Percentiles rank a stretch among this genome's conserved stretches.
Conservation (phyloP, 2,329 filamentous ascomycete genomes). For the Ophiostoma sp. region DNA sequence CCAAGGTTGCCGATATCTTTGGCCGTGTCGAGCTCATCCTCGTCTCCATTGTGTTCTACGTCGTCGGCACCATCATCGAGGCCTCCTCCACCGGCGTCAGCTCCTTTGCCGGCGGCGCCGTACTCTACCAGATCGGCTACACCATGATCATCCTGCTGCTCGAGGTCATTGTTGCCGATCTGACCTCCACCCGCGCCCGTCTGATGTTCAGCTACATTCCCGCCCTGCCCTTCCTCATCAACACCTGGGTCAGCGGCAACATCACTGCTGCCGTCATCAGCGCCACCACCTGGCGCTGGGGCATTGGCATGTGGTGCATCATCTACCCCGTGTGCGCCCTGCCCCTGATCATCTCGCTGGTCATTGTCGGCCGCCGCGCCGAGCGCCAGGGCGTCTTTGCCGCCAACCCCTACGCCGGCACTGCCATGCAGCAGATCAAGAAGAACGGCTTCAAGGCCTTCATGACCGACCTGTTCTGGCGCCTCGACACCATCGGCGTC, state of each 20-base stretch:
- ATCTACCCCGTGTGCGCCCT: conserved; percentile 54
- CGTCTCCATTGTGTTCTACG: conserved; percentile 47
- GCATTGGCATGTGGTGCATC: conserved; percentile 59
- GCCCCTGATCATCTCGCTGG: conserved; percentile 42
- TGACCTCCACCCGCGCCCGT: conserved; percentile 57
- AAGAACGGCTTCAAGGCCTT: conserved; percentile 30
- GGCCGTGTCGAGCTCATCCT: conserved; percentile 55
- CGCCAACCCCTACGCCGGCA: conserved; percentile 30
- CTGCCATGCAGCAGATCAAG: conserved; percentile 28
- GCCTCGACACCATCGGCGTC: conserved; percentile 43
- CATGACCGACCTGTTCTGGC: conserved; percentile 42
- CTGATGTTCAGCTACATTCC: conserved; percentile 63
- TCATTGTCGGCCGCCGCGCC: conserved; percentile 48
- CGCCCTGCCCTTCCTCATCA: conserved; percentile 53
- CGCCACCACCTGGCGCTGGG: conserved; percentile 55
- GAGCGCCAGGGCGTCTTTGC: conserved; percentile 45
- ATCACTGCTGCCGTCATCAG: conserved; percentile 47
- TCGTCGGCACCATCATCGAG: conserved; percentile 46
- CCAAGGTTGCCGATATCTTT: conserved; percentile 59
- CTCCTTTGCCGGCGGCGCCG: conserved; percentile 51
- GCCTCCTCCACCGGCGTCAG: conserved; percentile 45
- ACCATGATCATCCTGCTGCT: conserved; percentile 57
- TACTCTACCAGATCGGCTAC: conserved; percentile 60
- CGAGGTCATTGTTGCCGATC: conserved; percentile 60
- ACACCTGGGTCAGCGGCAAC: conserved; percentile 59